A percentile compares a stretch with the other conserved stretches of the same genome.
These are phyloP conservation scores for Hortiboletus rubellus DNA, from an alignment of 1,284 basidiomycete species.

Conservation along the genomic window DNA sequence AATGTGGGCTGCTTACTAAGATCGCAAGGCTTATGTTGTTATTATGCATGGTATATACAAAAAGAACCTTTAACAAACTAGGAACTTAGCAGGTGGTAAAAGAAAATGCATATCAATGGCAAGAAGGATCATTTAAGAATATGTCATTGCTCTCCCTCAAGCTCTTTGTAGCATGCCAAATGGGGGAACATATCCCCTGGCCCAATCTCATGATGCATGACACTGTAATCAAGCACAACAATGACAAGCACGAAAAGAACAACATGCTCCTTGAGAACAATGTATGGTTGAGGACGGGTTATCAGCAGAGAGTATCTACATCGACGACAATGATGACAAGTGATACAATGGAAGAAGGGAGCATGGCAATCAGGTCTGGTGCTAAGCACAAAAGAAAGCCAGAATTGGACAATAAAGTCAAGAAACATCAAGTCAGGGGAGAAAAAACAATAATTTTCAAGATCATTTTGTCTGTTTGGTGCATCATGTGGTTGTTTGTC, in stretches of 20 bases:
- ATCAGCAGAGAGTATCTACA: conserved; percentile 61
- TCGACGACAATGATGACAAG: conserved; percentile 42
- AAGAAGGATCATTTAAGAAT: conserved; percentile 57
- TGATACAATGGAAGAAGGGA: conserved; percentile 47
- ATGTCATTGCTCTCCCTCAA: conserved; percentile 72
- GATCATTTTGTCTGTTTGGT: neutral
- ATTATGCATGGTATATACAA: no score
- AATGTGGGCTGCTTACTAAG: no score
- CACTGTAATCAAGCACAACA: neutral
- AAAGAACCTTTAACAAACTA: no score
- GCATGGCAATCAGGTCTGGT: conserved; percentile 16
- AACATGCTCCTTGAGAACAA: conserved; percentile 41
- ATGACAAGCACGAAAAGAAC: neutral
- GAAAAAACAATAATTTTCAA: conserved; percentile 33
- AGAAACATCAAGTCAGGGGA: conserved; percentile 40
- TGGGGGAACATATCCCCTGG: conserved; percentile 54
- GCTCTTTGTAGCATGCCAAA: conserved; percentile 60
- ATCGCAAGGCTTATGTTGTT: no score
- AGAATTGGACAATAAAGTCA: conserved; percentile 53
- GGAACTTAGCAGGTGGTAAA: no score
- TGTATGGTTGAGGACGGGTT: conserved; percentile 63
- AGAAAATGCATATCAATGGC: conserved; percentile 18
- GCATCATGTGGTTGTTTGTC: neutral
- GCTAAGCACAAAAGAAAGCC: conserved; percentile 48
- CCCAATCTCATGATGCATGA: neutral